Evolutionary conservation across 176 grass and related monocot genomes (phyloP).

Genomic region (Ananas comosus): DNA sequence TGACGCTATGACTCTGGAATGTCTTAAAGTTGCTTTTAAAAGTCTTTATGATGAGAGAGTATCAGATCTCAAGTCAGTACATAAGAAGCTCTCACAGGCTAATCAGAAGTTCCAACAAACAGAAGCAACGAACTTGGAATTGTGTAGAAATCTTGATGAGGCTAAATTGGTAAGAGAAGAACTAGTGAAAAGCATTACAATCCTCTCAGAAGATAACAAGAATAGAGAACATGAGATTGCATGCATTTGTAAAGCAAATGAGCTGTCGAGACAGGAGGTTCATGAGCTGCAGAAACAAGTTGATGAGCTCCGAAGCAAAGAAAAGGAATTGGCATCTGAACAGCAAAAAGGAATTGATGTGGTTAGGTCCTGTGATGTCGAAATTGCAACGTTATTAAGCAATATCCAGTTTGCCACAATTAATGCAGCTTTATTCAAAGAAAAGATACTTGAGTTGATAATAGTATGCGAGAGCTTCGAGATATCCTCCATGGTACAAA

Average conservation of each 20-base stretch:
- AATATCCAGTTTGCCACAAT: conserved; percentile 64
- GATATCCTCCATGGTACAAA: conserved; percentile 71
- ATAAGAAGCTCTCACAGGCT: conserved; percentile 42
- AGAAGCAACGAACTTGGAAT: conserved; percentile 17
- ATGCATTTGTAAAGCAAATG: conserved; percentile 39
- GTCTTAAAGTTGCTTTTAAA: conserved; percentile 46
- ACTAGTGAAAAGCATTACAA: not conserved
- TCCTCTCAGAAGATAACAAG: not conserved
- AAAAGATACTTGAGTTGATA: conserved; percentile 71
- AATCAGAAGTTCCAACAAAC: conserved; percentile 39
- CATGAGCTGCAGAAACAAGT: conserved; percentile 36
- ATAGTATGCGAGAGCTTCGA: conserved; percentile 67
- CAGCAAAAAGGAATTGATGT: conserved; percentile 13
- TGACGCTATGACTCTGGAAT: conserved; percentile 50
- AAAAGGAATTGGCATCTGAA: conserved; percentile 30
- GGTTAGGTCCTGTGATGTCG: conserved; percentile 40
- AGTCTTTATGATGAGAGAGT: conserved; percentile 52
- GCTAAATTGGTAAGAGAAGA: conserved; percentile 6
- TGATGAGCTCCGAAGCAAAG: conserved; percentile 30
- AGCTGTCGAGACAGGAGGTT: conserved; percentile 40
- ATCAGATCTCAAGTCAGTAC: conserved; percentile 32
- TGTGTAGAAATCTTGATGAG: conserved; percentile 39
- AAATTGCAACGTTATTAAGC: conserved; percentile 53
- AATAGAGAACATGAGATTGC: not conserved
- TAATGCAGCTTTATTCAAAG: conserved; percentile 65